phyloP scores from a whole-genome alignment of 2,329 filamentous ascomycete genomes.

The Mollisia scopiformis region DNA sequence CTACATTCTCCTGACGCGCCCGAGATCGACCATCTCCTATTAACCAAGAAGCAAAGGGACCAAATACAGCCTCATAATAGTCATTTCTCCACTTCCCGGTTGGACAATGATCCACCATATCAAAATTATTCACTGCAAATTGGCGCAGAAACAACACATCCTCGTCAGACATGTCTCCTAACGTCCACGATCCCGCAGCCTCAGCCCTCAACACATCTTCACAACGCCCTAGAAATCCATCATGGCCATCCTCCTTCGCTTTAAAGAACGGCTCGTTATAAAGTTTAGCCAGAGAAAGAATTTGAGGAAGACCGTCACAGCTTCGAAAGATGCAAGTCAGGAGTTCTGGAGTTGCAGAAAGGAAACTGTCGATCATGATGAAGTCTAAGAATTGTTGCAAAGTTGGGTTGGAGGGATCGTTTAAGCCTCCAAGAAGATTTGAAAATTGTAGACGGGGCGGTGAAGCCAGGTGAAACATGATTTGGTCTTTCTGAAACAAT shows the following conservation, averaged over 20 bases:
- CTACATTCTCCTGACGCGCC: too few relatives aligned
- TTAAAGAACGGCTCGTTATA: conserved; percentile 22
- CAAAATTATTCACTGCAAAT: conserved; percentile 23
- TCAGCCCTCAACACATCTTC: conserved; percentile 4
- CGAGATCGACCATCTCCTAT: conserved; percentile 21
- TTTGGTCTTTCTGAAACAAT: too few relatives aligned
- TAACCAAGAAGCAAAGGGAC: conserved; percentile 23
- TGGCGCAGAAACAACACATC: conserved; percentile 17
- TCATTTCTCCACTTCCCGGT: conserved; percentile 18
- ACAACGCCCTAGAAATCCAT: conserved; percentile 7
- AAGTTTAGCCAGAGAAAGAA: conserved; percentile 17
- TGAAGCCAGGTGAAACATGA: too few relatives aligned
- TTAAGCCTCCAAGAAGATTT: too few relatives aligned
- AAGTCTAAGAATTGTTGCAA: too few relatives aligned
- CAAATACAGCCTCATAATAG: conserved; percentile 20
- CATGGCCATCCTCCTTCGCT: conserved; percentile 14
- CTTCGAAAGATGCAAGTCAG: too few relatives aligned
- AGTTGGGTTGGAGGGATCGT: too few relatives aligned
- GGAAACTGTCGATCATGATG: too few relatives aligned
- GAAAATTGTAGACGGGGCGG: too few relatives aligned
- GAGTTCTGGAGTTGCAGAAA: too few relatives aligned
- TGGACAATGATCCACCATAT: conserved; percentile 18
- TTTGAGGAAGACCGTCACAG: too few relatives aligned
- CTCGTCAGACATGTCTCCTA: conserved; percentile 2
- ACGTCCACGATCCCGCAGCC: conserved; percentile 2